These are phyloP conservation scores for Phytopythium delawarense DNA, from an alignment of 352 stramenopile genomes.

Conservation along the genomic window DNA sequence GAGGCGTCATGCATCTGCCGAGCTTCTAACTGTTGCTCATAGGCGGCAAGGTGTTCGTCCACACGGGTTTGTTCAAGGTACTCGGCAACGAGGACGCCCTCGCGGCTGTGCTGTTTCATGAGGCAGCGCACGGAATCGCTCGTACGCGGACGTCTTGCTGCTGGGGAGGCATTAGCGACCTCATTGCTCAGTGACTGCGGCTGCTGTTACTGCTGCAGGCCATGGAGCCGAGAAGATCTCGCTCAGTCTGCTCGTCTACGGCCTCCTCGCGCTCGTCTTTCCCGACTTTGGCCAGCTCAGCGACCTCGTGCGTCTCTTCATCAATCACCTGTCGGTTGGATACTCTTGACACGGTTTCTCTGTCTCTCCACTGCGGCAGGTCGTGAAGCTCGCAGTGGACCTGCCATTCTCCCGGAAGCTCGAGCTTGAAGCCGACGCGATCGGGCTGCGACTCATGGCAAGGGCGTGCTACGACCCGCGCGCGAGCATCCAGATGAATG, in stretches of 20 bases:
- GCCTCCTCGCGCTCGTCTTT: constrained; percentile 41
- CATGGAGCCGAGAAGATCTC: constrained; percentile 73
- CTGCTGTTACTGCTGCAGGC: constrained; percentile 19
- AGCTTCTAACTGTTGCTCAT: not conserved
- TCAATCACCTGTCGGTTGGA: not conserved
- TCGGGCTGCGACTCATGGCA: constrained; percentile 53
- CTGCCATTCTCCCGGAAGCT: constrained; percentile 54
- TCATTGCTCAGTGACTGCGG: not conserved
- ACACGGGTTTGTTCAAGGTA: constrained; percentile 69
- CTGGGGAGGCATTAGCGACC: not conserved
- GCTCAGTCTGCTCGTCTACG: constrained; percentile 55
- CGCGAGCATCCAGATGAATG: constrained; percentile 52
- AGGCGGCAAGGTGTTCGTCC: constrained; percentile 69
- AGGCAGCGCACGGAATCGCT: constrained; percentile 61
- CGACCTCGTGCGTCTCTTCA: constrained; percentile 30
- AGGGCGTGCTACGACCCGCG: constrained; percentile 53
- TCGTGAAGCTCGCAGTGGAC: constrained; percentile 47
- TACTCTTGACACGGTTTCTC: not conserved
- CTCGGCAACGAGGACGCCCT: constrained; percentile 56
- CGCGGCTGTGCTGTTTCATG: constrained; percentile 67
- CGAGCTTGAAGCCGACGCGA: constrained; percentile 51
- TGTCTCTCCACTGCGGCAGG: constrained; percentile 13
- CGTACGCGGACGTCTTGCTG: constrained; percentile 23
- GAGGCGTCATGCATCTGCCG: not conserved
- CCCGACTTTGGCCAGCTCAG: constrained; percentile 54